These are phyloP conservation scores for Trichoderma lentiforme DNA, from an alignment of 2,329 filamentous ascomycete genomes.

Conservation along the genomic window DNA sequence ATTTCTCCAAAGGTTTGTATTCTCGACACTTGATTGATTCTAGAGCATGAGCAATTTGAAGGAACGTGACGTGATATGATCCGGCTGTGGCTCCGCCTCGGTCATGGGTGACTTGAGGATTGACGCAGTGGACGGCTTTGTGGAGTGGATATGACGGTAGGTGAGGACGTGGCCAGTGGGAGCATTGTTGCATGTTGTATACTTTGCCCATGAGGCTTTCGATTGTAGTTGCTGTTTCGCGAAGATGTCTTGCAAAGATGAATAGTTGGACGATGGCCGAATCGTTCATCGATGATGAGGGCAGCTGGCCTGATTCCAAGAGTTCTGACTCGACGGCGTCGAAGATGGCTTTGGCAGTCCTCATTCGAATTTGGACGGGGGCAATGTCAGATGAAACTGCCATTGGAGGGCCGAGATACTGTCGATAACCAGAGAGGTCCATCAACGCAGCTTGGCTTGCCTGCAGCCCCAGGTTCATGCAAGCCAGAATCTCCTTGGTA, in stretches of 20 bases:
- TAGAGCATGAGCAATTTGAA: slow-evolving; percentile 42
- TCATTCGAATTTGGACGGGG: slow-evolving; percentile 39
- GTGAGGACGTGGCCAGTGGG: slow-evolving; percentile 42
- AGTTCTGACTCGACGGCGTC: slow-evolving; percentile 46
- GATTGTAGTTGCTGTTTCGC: slow-evolving; percentile 49
- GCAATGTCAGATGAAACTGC: slow-evolving; percentile 42
- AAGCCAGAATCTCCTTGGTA: slow-evolving; percentile 44
- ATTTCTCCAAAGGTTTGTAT: slow-evolving; percentile 32
- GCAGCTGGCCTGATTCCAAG: slow-evolving; percentile 43
- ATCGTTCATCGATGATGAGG: slow-evolving; percentile 44
- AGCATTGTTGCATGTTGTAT: slow-evolving; percentile 43
- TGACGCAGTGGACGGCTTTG: slow-evolving; percentile 53
- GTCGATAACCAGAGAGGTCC: slow-evolving; percentile 50
- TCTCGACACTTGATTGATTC: slow-evolving; percentile 41
- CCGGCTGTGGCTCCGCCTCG: slow-evolving; percentile 56
- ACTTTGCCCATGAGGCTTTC: slow-evolving; percentile 47
- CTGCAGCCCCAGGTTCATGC: slow-evolving; percentile 43
- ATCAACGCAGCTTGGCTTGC: slow-evolving; percentile 52
- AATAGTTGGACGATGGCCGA: slow-evolving; percentile 52
- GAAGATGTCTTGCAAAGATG: slow-evolving; percentile 52
- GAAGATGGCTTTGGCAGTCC: slow-evolving; percentile 43
- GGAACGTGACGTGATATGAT: slow-evolving; percentile 45
- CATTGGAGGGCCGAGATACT: slow-evolving; percentile 43
- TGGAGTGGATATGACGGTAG: slow-evolving; percentile 52
- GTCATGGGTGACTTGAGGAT: slow-evolving; percentile 57